Conservation (phyloP, 164 flowering plant species). For the Pachysandra terminalis region DNA sequence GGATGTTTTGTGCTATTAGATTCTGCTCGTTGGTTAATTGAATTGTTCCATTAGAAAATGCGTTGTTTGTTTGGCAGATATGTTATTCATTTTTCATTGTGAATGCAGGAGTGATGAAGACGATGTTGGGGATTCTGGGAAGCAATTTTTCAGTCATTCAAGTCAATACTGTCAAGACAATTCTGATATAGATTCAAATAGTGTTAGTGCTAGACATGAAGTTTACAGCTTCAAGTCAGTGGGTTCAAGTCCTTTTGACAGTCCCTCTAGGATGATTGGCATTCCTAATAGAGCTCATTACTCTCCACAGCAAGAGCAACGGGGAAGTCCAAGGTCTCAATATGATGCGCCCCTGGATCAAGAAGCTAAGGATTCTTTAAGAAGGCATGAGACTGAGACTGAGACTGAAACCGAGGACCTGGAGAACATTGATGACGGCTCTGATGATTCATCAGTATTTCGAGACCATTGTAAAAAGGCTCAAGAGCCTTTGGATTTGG, state of each 20-base stretch:
- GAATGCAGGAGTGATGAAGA: slow-evolving; percentile 85
- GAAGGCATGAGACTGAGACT: slow-evolving; percentile 35
- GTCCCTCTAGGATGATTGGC: slow-evolving; percentile 63
- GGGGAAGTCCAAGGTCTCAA: slow-evolving; percentile 36
- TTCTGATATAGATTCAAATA: slow-evolving; percentile 68
- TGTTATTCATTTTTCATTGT: slow-evolving; percentile 1
- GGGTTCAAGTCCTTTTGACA: slow-evolving; percentile 74
- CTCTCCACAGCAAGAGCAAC: slow-evolving; percentile 47
- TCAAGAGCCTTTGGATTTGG: slow-evolving; percentile 67
- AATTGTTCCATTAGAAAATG: background rate
- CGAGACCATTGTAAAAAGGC: slow-evolving; percentile 27
- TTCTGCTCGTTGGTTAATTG: background rate
- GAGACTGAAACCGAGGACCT: slow-evolving; percentile 24
- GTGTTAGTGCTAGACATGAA: slow-evolving; percentile 61
- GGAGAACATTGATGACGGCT: slow-evolving; percentile 41
- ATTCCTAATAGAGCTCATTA: slow-evolving; percentile 47
- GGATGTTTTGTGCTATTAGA: background rate
- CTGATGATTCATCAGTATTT: slow-evolving; percentile 33
- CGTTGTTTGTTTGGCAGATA: background rate
- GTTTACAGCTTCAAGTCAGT: slow-evolving; percentile 48
- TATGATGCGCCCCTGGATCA: slow-evolving; percentile 37
- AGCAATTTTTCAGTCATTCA: slow-evolving; percentile 51
- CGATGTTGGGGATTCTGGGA: slow-evolving; percentile 56
- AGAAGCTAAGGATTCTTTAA: slow-evolving; percentile 41
- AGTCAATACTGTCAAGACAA: slow-evolving; percentile 52